A percentile compares a stretch with the other conserved stretches of the same genome.
phyloP scores from a whole-genome alignment of 2,329 filamentous ascomycete species.

The Teratosphaeria zuluensis region DNA sequence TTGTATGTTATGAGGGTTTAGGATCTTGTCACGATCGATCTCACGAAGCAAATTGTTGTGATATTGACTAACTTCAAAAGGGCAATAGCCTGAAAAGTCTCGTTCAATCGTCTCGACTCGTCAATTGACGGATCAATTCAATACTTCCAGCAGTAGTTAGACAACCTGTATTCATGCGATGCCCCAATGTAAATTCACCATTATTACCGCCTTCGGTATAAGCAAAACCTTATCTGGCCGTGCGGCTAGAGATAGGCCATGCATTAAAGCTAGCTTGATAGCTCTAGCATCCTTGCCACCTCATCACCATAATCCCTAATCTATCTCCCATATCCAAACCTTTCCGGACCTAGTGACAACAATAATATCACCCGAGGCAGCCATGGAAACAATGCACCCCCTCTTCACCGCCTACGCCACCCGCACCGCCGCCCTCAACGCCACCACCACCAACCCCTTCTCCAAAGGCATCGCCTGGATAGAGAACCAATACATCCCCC shows the following conservation, averaged over 20 bases:
- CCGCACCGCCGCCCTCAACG: conserved; percentile 9
- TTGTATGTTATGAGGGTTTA: too few species aligned
- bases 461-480: not conserved
- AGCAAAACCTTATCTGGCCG: not conserved
- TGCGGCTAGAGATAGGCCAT: not conserved
- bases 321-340: not conserved
- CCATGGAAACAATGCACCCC: not conserved
- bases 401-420: not conserved
- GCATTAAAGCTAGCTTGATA: not conserved
- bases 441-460: conserved; percentile 3
- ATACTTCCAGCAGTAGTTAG: too few species aligned
- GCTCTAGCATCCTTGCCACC: not conserved
- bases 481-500: not conserved
- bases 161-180: too few species aligned
- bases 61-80: too few species aligned
- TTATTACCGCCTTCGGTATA: not conserved
- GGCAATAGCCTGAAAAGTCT: too few species aligned
- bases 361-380: not conserved
- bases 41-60: too few species aligned
- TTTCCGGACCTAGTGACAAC: not conserved
- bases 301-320: not conserved
- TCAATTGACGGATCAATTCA: too few species aligned
- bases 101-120: too few species aligned
- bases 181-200: too few species aligned
- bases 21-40: too few species aligned